phyloP scores from a whole-genome alignment of 2,329 filamentous ascomycete species.

The Fusarium cicatricum region DNA sequence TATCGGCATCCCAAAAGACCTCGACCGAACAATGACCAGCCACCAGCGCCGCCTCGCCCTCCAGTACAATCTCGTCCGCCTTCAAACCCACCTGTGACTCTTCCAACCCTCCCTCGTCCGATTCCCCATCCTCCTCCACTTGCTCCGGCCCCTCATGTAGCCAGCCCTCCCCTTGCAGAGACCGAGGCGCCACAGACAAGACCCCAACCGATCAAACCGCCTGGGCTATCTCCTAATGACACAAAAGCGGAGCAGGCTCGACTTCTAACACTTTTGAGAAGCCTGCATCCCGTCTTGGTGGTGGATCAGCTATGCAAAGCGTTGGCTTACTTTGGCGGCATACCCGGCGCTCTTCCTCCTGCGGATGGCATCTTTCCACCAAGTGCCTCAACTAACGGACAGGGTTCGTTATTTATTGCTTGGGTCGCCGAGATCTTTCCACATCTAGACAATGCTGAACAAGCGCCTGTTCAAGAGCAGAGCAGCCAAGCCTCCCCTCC shows the following conservation, averaged over 20 bases:
- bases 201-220: conserved; percentile 26
- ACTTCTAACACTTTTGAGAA: conserved; percentile 64
- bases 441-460: conserved; percentile 37
- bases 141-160: neutral
- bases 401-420: conserved; percentile 65
- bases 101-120: conserved; percentile 1
- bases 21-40: conserved; percentile 43
- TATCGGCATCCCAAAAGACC: conserved; percentile 61
- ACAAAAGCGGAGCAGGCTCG: conserved; percentile 68
- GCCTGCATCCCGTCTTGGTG: conserved; percentile 62
- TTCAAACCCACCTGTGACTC: neutral
- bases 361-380: conserved; percentile 61
- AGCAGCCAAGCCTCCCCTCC: conserved; percentile 34
- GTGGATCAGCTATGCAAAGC: conserved; percentile 71
- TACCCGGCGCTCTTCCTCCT: conserved; percentile 63
- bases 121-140: conserved; percentile 5
- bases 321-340: conserved; percentile 69
- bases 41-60: conserved; percentile 10
- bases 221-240: conserved; percentile 48
- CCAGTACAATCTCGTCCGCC: neutral
- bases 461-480: neutral
- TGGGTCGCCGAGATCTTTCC: conserved; percentile 73
- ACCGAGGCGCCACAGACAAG: neutral
- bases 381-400: conserved; percentile 64
- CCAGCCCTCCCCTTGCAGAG: neutral